Base-by-base conservation (phyloP, 139 green algal genomes). In the Coelastrella sp. region DNA sequence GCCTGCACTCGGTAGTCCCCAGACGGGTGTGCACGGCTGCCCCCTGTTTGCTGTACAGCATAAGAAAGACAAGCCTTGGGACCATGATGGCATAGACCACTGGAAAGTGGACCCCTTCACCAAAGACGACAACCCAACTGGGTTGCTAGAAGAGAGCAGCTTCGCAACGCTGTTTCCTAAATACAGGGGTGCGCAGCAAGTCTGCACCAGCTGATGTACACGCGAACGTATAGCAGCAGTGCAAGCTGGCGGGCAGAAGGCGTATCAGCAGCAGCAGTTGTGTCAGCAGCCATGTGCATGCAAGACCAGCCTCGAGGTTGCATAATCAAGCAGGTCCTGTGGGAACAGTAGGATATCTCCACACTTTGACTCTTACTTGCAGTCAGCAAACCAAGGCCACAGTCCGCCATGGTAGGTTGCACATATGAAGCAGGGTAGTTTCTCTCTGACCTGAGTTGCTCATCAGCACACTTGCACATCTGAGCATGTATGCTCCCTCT, bases 151-250 rank as follows among this genome's bases (percentile, higher is more conserved):
- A 90, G 98, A 99, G 93, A 98, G 93, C 92, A 99, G 96, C 22
- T 99, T 99, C 93, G 98, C 98, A 58, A 97, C 96, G 0, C 93
- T 99, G 8, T 99, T 99, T 76, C 98, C 98, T 32, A 99, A 99
- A 93, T 99, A 99, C 93, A 93, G 97, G 92, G 97, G 96, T 96
- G 64, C 86, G 78, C 6, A 78, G 19, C 32, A 83, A 47, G n/a
- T 61, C 0, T 7, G 22, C 14, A 56, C 17, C 32, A 47, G 32
- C 32, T 47, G 32, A 80, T 32, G 7, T 57, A 56, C 22, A 80
- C 4, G 16, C 8, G 78, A 6, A 58, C 19, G 57, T 4, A 58
- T 20, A 14, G 79, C 79, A 85, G 79, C 79, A 85, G 79, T 22
- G 10, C 54, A 5, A 66, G 78, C 78, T 32, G 7, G 22, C 75